Conservation (phyloP, 257 asterid species). For the Anisodus acutangulus region DNA sequence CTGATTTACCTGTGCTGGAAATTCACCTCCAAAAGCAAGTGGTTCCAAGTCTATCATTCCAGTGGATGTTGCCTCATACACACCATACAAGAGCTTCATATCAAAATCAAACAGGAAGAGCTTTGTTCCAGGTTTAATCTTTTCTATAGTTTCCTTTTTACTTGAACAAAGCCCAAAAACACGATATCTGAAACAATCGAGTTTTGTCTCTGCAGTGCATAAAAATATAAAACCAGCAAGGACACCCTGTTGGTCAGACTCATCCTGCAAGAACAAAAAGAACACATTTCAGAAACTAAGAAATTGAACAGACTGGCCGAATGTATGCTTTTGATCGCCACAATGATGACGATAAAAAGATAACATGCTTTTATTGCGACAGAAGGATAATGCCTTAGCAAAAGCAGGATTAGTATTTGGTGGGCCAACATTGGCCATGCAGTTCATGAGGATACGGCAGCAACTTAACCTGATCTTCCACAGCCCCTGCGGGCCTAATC, state of each 20-base stretch:
- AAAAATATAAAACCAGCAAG: slow-evolving; percentile 72
- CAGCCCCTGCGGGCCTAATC: slow-evolving; percentile 39
- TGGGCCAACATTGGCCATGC: slow-evolving; percentile 13
- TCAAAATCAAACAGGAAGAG: slow-evolving; percentile 75
- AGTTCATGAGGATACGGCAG: slow-evolving; percentile 22
- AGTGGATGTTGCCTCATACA: slow-evolving; percentile 68
- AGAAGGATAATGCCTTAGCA: slow-evolving; percentile 25
- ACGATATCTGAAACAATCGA: slow-evolving; percentile 68
- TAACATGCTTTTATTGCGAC: neutral
- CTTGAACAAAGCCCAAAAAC: slow-evolving; percentile 77
- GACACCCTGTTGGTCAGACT: neutral
- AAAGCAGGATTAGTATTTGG: slow-evolving; percentile 38
- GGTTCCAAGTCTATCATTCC: slow-evolving; percentile 74
- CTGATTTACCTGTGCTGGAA: slow-evolving; percentile 75
- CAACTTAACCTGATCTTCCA: slow-evolving; percentile 36
- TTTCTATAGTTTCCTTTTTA: slow-evolving; percentile 49
- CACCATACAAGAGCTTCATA: slow-evolving; percentile 70
- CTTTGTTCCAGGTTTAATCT: slow-evolving; percentile 66
- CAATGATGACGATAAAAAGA: slow-evolving; percentile 8
- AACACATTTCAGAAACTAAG: slow-evolving; percentile 3
- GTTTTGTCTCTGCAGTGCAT: slow-evolving; percentile 66
- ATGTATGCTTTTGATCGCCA: neutral
- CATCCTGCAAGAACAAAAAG: slow-evolving; percentile 14
- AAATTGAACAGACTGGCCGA: slow-evolving; percentile 9
- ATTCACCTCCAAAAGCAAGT: slow-evolving; percentile 69